Percentiles rank a stretch among this genome's conserved stretches.
Evolutionary conservation across 2,329 filamentous ascomycete genomes (phyloP).

Genomic region (Domatiomyces globalis): DNA sequence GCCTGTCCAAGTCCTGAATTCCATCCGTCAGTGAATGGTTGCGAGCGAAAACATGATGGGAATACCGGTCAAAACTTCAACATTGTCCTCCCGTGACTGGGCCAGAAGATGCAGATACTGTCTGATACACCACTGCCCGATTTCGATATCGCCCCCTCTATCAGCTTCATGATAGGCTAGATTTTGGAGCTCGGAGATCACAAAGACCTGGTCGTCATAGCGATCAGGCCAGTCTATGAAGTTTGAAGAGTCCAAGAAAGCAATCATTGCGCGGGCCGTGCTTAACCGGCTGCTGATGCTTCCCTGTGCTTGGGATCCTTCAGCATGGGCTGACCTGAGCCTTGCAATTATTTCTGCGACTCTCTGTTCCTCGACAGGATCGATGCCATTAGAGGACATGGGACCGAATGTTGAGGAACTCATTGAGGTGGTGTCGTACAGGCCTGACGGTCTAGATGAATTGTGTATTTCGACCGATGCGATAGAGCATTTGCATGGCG

Average conservation of each 20-base stretch:
- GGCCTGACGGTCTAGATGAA: not conserved
- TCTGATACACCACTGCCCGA: slow-evolving; percentile 37
- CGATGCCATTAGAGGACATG: not conserved
- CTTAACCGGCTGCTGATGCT: not conserved
- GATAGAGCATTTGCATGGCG: not conserved
- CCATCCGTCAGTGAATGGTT: slow-evolving; percentile 1
- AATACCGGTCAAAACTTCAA: slow-evolving; percentile 31
- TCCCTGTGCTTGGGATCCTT: not conserved
- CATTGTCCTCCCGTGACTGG: slow-evolving; percentile 31
- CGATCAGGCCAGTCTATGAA: slow-evolving; percentile 5
- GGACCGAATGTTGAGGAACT: not conserved
- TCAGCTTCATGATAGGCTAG: slow-evolving; percentile 38
- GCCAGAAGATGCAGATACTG: slow-evolving; percentile 33
- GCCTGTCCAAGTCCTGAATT: slow-evolving; percentile 34
- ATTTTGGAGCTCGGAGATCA: slow-evolving; percentile 27
- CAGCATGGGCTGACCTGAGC: not conserved
- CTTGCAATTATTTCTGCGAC: not conserved
- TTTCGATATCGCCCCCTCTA: slow-evolving; percentile 30
- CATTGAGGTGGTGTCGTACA: not conserved
- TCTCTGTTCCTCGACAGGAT: not conserved
- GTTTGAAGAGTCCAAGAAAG: slow-evolving; percentile 3
- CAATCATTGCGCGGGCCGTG: not conserved
- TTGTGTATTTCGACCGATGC: not conserved
- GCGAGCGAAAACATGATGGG: slow-evolving; percentile 1
- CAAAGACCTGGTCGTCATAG: slow-evolving; percentile 5